phyloP scores from a whole-genome alignment of 495 filamentous ascomycete genomes.

The Neurospora intermedia region DNA sequence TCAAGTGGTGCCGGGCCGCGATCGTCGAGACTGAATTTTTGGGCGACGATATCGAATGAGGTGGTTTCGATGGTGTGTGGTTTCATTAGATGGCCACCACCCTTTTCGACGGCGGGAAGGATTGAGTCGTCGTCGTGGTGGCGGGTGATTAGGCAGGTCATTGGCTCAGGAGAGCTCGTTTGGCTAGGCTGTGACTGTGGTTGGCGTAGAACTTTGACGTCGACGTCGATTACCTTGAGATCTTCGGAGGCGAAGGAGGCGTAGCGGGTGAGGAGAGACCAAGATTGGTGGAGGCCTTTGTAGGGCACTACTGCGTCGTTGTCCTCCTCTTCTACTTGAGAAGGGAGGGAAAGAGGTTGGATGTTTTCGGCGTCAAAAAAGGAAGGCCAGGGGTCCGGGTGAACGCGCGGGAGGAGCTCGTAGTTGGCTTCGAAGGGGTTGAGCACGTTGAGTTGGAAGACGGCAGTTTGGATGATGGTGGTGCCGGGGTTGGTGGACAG shows the following conservation, averaged over 20 bases:
- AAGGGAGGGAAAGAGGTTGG: conserved; percentile 10
- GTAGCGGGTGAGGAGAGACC: conserved; percentile 61
- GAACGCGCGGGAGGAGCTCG: conserved; percentile 65
- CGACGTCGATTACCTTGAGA: conserved; percentile 54
- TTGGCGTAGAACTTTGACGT: conserved; percentile 43
- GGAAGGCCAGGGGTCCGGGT: conserved; percentile 73
- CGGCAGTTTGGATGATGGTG: conserved; percentile 61
- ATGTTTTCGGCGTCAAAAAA: conserved; percentile 53
- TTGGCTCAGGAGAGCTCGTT: conserved; percentile 3
- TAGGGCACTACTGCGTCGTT: conserved; percentile 8
- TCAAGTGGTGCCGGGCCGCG: conserved; percentile 59
- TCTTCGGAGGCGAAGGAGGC: conserved; percentile 65
- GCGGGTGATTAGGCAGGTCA: conserved; percentile 8
- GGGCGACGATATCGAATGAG: conserved; percentile 59
- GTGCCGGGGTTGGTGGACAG: conserved; percentile 75
- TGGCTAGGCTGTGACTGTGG: conserved; percentile 24
- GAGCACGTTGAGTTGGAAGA: conserved; percentile 57
- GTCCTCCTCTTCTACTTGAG: background rate
- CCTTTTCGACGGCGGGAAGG: conserved; percentile 11
- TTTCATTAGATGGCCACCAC: conserved; percentile 22
- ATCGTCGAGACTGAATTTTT: conserved; percentile 71
- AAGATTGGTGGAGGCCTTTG: conserved; percentile 65
- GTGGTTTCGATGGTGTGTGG: conserved; percentile 57
- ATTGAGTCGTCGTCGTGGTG: conserved; percentile 10
- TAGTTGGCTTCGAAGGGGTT: conserved; percentile 84